Evolutionary conservation across 305 asterid species (phyloP).

Genomic region (Plantago rigida): DNA sequence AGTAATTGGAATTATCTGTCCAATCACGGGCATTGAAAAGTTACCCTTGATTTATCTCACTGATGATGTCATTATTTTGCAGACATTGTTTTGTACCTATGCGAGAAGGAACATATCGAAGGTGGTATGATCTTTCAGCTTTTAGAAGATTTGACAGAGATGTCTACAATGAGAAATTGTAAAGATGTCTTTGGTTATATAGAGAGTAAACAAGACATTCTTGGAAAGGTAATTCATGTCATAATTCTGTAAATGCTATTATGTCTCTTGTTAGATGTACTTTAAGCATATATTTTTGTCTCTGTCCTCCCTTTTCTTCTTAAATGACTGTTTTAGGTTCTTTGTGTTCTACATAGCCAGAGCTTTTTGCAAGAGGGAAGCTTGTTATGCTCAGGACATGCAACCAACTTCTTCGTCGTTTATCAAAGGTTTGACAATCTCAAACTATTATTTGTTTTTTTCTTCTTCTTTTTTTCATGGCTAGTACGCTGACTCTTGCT

Average conservation of each 20-base stretch:
- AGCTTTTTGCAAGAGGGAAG: conserved; percentile 92
- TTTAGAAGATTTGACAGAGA: conserved; percentile 92
- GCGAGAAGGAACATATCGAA: conserved; percentile 93
- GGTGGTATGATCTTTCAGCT: conserved; percentile 98
- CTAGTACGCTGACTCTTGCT: not conserved
- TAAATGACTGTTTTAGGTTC: conserved; percentile 1
- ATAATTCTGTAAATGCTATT: conserved; percentile 13
- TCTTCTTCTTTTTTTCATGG: not conserved
- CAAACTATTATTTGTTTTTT: conserved; percentile 9
- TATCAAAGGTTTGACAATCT: conserved; percentile 64
- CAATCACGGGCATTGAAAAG: not conserved
- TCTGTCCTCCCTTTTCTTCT: conserved; percentile 17
- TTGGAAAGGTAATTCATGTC: conserved; percentile 66
- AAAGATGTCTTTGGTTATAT: conserved; percentile 84
- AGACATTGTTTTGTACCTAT: conserved; percentile 85
- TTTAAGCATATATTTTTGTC: conserved; percentile 1
- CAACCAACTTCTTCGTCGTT: conserved; percentile 95
- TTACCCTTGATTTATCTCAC: conserved; percentile 4
- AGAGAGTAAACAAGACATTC: conserved; percentile 89
- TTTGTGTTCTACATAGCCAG: conserved; percentile 52
- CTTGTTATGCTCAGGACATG: conserved; percentile 98
- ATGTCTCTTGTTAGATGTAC: conserved; percentile 17
- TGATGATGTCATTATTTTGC: conserved; percentile 25
- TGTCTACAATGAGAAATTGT: conserved; percentile 97
- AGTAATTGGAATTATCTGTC: not conserved